Evolutionary conservation across 768 basidiomycete species (phyloP).

Genomic region (Austroboletus festivus): DNA sequence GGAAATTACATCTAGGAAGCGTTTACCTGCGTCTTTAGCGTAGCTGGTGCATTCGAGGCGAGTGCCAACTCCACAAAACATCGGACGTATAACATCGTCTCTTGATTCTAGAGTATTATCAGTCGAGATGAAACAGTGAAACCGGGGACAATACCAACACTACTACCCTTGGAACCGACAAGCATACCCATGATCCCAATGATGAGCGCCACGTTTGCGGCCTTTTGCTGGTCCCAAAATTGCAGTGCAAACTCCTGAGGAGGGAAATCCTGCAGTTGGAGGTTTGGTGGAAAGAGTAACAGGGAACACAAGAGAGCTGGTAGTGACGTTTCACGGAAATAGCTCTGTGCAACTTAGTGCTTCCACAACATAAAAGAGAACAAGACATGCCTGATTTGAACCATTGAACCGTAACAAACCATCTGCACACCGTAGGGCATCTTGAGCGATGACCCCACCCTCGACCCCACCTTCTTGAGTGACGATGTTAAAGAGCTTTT

Average conservation of each 20-base stretch:
- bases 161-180: slow-evolving; percentile 64
- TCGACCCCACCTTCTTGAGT: slow-evolving; percentile 88
- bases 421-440: slow-evolving; percentile 84
- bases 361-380: background rate
- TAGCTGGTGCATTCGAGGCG: slow-evolving; percentile 89
- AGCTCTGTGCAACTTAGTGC: slow-evolving; percentile 59
- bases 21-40: slow-evolving; percentile 80
- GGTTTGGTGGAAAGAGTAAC: slow-evolving; percentile 64
- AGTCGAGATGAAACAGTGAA: background rate
- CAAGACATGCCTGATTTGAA: slow-evolving; percentile 77
- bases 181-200: slow-evolving; percentile 86
- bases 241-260: slow-evolving; percentile 92
- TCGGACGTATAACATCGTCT: slow-evolving; percentile 58
- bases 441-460: slow-evolving; percentile 81
- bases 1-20: slow-evolving; percentile 6
- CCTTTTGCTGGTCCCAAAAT: slow-evolving; percentile 93
- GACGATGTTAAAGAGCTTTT: slow-evolving; percentile 89
- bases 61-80: slow-evolving; percentile 86
- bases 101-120: slow-evolving; percentile 45
- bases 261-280: slow-evolving; percentile 54
- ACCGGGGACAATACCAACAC: slow-evolving; percentile 39
- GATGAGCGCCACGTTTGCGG: slow-evolving; percentile 73
- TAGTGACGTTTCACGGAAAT: slow-evolving; percentile 88
- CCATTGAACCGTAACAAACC: slow-evolving; percentile 88
- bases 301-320: slow-evolving; percentile 64